Conservation (phyloP, 2,329 filamentous ascomycete genomes). For the Dichotomopilus funicola region DNA sequence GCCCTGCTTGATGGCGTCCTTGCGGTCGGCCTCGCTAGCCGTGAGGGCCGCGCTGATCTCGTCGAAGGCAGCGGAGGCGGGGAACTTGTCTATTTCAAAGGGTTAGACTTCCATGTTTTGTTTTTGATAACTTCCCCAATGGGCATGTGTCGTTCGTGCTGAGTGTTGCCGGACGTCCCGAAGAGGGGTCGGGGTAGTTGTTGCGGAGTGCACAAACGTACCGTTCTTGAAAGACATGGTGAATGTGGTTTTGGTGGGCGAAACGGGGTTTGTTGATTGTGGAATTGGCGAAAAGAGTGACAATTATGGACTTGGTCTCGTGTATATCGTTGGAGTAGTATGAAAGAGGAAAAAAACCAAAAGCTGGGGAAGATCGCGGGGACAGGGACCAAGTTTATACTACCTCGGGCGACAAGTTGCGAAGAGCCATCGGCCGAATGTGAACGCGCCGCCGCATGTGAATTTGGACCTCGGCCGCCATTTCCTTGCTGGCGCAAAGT, state of each 20-base stretch:
- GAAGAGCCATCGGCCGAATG: slow-evolving; percentile 12
- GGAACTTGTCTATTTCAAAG: slow-evolving; percentile 61
- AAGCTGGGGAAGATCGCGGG: slow-evolving; percentile 1
- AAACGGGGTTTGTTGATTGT: background rate
- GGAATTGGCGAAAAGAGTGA: too few relatives aligned
- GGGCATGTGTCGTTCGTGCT: too few relatives aligned
- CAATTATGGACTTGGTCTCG: background rate
- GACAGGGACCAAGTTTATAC: slow-evolving; percentile 10
- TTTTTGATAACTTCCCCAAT: background rate
- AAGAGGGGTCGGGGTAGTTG: too few relatives aligned
- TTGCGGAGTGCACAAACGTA: slow-evolving; percentile 33
- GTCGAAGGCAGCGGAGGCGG: slow-evolving; percentile 87
- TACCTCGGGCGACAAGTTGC: background rate
- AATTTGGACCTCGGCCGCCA: slow-evolving; percentile 22
- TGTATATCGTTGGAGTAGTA: slow-evolving; percentile 1
- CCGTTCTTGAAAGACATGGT: slow-evolving; percentile 70
- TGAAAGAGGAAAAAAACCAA: background rate
- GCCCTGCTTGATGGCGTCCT: slow-evolving; percentile 84
- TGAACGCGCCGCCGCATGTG: slow-evolving; percentile 22
- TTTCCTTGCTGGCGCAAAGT: background rate
- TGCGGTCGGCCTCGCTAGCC: slow-evolving; percentile 60
- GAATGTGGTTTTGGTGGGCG: slow-evolving; percentile 18
- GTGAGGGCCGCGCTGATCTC: slow-evolving; percentile 68
- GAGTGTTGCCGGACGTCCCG: too few relatives aligned
- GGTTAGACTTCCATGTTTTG: slow-evolving; percentile 4